These are phyloP conservation scores for Schwanniomyces occidentalis DNA, from an alignment of 805 yeast species.

Conservation along the genomic window DNA sequence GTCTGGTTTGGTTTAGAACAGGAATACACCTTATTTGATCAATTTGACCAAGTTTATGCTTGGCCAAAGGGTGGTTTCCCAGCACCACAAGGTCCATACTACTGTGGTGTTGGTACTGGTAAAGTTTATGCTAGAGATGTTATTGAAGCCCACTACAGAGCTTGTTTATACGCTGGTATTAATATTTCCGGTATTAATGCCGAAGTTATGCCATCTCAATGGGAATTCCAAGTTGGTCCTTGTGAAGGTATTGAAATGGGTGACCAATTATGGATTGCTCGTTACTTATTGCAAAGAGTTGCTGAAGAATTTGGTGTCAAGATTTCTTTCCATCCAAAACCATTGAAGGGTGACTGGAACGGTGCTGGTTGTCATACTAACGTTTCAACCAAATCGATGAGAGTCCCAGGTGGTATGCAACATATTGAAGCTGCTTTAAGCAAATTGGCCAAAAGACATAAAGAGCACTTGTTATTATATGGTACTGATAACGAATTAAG, in stretches of 20 bases:
- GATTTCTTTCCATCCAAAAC: constrained; percentile 99
- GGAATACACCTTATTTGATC: constrained; percentile 96
- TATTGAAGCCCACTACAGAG: constrained; percentile 98
- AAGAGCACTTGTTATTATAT: constrained; percentile 91
- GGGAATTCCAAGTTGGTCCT: constrained; percentile 99
- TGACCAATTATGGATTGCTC: constrained; percentile 94
- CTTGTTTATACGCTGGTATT: constrained; percentile 91
- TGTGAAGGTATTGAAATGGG: constrained; percentile 96
- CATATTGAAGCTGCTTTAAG: constrained; percentile 88
- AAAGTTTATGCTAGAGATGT: constrained; percentile 97
- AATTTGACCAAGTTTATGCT: constrained; percentile 86
- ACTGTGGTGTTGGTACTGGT: constrained; percentile 99
- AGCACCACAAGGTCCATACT: constrained; percentile 99
- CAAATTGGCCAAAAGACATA: constrained; percentile 93
- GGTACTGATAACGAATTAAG: constrained; percentile 95
- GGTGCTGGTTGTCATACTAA: constrained; percentile 99
- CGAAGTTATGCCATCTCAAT: constrained; percentile 99
- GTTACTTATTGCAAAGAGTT: constrained; percentile 88
- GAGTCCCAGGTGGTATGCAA: constrained; percentile 95
- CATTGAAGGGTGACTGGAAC: constrained; percentile 98
- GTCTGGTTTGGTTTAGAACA: constrained; percentile 99
- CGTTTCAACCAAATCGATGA: constrained; percentile 90
- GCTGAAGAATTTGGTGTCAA: constrained; percentile 99
- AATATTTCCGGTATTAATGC: constrained; percentile 95
- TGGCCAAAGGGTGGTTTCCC: constrained; percentile 99